These are phyloP conservation scores for Kernera saxatilis DNA, from an alignment of 345 rosid species.

Conservation along the genomic window DNA sequence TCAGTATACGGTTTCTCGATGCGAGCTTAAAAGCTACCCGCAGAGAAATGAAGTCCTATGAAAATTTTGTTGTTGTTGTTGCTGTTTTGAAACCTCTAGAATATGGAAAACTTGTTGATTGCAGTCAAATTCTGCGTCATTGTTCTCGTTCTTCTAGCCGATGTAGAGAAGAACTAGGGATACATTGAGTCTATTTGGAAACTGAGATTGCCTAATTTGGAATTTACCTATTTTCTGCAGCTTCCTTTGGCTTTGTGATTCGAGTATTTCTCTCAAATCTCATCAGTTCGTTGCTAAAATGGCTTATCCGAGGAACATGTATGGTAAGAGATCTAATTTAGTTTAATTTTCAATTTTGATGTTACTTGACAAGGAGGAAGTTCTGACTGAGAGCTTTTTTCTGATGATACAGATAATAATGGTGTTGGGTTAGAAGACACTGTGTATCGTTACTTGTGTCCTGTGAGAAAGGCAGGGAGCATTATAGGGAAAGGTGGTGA, in stretches of 20 bases:
- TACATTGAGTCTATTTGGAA: background rate
- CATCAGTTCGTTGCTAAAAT: conserved; percentile 17
- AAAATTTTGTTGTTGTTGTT: background rate
- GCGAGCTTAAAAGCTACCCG: too few species aligned
- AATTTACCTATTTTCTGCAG: background rate
- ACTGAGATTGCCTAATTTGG: conserved; percentile 4
- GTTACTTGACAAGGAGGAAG: conserved; percentile 24
- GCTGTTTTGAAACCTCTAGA: too few species aligned
- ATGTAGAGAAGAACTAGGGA: background rate
- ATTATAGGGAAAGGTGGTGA: conserved; percentile 69
- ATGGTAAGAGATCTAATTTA: conserved; percentile 38
- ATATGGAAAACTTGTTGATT: background rate
- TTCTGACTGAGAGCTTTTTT: conserved; percentile 24
- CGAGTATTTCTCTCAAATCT: background rate
- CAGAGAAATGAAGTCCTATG: background rate
- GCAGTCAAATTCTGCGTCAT: background rate
- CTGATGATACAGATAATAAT: conserved; percentile 38
- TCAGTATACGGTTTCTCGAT: too few species aligned
- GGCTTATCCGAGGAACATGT: conserved; percentile 43
- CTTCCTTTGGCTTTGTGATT: background rate
- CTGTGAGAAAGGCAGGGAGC: conserved; percentile 51
- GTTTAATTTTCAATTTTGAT: conserved; percentile 22
- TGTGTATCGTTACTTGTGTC: conserved; percentile 58
- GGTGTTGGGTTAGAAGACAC: conserved; percentile 50
- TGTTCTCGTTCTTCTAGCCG: background rate